These are phyloP conservation scores for Trapa bicornis DNA, from an alignment of 345 rosid species.

Conservation along the genomic window DNA sequence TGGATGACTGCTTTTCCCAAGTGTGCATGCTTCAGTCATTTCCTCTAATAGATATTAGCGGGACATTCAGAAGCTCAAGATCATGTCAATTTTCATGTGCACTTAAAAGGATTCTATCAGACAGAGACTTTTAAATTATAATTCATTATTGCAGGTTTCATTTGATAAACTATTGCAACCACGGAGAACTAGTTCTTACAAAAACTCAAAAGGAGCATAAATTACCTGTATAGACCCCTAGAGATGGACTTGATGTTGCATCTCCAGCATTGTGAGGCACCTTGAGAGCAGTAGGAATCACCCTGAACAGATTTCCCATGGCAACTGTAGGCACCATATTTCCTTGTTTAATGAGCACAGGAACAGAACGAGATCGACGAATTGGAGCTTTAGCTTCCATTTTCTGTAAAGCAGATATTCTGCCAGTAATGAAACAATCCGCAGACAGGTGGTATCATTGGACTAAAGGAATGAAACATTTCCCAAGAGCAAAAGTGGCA, in stretches of 20 bases:
- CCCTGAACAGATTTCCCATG: slow-evolving; percentile 44
- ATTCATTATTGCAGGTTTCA: background rate
- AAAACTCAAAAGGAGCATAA: background rate
- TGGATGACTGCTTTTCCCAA: background rate
- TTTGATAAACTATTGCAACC: background rate
- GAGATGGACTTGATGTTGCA: slow-evolving; percentile 20
- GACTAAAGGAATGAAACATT: too few species aligned
- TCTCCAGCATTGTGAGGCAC: slow-evolving; percentile 16
- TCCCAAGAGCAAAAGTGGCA: background rate
- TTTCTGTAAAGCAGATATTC: background rate
- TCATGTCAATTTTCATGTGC: background rate
- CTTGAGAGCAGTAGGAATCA: slow-evolving; percentile 50
- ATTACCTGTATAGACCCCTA: slow-evolving; percentile 31
- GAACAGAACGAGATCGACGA: slow-evolving; percentile 82
- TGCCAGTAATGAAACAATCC: background rate
- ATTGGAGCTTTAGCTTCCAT: slow-evolving; percentile 25
- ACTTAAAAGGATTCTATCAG: background rate
- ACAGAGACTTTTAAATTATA: background rate
- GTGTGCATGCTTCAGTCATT: background rate
- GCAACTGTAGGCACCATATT: slow-evolving; percentile 32
- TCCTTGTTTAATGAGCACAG: slow-evolving; percentile 52
- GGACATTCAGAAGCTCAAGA: background rate
- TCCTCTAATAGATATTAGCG: background rate
- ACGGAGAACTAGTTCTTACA: background rate
- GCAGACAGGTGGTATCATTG: background rate